Base-by-base conservation (phyloP, 2,329 filamentous ascomycete species). In the Pseudogymnoascus sp. region DNA sequence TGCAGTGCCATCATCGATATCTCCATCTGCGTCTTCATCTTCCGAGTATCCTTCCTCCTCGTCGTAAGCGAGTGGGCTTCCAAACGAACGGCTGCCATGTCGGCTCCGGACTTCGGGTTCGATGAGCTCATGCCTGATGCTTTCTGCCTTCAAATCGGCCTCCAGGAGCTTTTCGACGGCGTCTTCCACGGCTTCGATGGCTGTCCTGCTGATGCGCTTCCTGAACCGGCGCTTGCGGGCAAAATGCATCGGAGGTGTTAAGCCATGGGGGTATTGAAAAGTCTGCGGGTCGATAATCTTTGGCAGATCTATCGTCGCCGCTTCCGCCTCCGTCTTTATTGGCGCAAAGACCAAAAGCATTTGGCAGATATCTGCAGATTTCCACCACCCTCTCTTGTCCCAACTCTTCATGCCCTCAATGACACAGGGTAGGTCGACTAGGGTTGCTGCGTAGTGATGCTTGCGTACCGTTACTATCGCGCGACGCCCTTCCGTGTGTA, bases 331-430 rank as follows among this genome's bases (percentile, higher is more conserved):
- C 5, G 73, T 82, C 41, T 79, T 74, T 25, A 88, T 81, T 6
- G 71, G 75, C 2, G 85, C 85, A 62, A 88, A 76, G 0, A 90
- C 84, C 13, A 89, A 75, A 8, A 90, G 78, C 86, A 91, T 89
- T 72, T 90, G 87, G 65, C 84, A 87, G n/a, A 90, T 84, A 72
- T 91, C 88, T 15, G 85, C 84, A 25, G 84, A 84, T 72, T 91
- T 91, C 75, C 86, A 89, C 83, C 86, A 90, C 13, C 84, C 81
- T 65, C 86, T 84, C 69, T 83, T 85, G 70, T 90, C 88, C 82
- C 87, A 90, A 69, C 85, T 89, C 74, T 91, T 91, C 82, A 89
- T 85, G 8, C 83, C 85, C 70, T 91, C 88, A 29, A 89, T 78
- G 60, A 91, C 83, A 66, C 83, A 87, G 0, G 88, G 88, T 12